phyloP scores from a whole-genome alignment of 768 basidiomycete species.

The Kwoniella shandongensis region DNA sequence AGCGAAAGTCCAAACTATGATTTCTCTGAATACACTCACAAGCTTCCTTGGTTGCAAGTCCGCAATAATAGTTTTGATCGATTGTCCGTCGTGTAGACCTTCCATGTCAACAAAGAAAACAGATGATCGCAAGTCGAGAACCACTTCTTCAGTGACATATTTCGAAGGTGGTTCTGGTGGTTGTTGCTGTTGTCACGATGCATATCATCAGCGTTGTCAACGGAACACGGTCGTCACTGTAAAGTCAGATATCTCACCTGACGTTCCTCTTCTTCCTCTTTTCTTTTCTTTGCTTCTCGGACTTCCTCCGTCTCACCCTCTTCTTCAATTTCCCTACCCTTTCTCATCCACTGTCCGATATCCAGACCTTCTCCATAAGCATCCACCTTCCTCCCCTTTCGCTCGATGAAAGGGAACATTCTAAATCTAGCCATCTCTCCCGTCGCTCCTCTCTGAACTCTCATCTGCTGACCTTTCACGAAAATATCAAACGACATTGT shows the following conservation, averaged over 20 bases:
- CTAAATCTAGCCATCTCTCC: conserved; percentile 63
- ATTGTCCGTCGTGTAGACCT: conserved; percentile 92
- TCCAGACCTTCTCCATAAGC: conserved; percentile 95
- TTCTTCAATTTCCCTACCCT: conserved; percentile 86
- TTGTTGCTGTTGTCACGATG: conserved; percentile 60
- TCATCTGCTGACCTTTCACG: conserved; percentile 91
- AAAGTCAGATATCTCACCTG: no score
- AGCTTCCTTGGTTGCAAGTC: conserved; percentile 95
- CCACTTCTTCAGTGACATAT: conserved; percentile 71
- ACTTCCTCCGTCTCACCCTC: conserved; percentile 79
- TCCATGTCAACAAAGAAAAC: conserved; percentile 94
- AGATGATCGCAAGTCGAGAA: conserved; percentile 79
- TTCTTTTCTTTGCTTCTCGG: conserved; percentile 68
- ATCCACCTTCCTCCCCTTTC: conserved; percentile 79
- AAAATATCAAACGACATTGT: conserved; percentile 89
- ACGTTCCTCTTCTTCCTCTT: conserved; percentile 73
- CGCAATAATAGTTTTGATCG: conserved; percentile 92
- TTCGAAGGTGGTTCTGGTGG: conserved; percentile 87
- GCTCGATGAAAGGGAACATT: conserved; percentile 97
- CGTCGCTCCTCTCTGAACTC: conserved; percentile 55
- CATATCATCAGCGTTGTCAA: conserved; percentile 6
- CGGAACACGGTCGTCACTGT: no score
- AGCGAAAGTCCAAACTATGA: neutral
- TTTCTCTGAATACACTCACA: conserved; percentile 57
- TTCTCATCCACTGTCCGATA: conserved; percentile 91